Evolutionary conservation across 176 grass and related monocot species (phyloP), one percentile per base, ranked within the genome.

Genomic region (Juncus effusus): DNA sequence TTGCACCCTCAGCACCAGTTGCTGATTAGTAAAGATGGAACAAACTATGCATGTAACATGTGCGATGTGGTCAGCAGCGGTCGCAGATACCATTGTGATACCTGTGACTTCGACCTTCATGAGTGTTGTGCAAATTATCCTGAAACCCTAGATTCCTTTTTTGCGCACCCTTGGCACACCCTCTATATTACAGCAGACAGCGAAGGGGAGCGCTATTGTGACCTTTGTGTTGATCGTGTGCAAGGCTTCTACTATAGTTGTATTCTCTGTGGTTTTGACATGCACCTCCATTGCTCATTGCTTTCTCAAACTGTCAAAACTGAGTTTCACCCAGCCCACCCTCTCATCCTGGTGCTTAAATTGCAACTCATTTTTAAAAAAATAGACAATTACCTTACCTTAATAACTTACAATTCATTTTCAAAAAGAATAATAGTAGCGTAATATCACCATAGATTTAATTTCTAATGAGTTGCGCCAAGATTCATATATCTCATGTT

Each of bases 91-190:
- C 35, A 8, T 35, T 69, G 66, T 4, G 6, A 16, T 2, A 10
- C 5, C 10, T 69, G 66, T 56, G 66, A 69, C 56, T 69, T 69
- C 2, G 66, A 69, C 3, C 6, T 69, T 6, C 66, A 69, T 55
- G 66, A 69, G 36, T 36, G 51, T 56, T 69, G 66, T 52, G 56
- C 66, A 12, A 69, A 47, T 52, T 69, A 40, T 56, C 66, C 66
- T 4, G 3, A 56, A 11, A 69, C n/a, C 12, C 36, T 69, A 2
- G n/a, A n/a, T n/a, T 56, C 51, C 51, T 69, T 69, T n/a, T 69
- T 40, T 55, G 51, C 66, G 3, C 66, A 69, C 51, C 66, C 66
- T 3, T 56, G 66, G 66, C 51, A 69, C 6, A 69, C 6, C 15
- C 36, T 69, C 6, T 3, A 3, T 15, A 13, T 69, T 12, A 14